Evolutionary conservation across 805 yeast species (phyloP), one percentile per base, ranked within the genome.

Genomic region (Blastobotrys mokoenaii): DNA sequence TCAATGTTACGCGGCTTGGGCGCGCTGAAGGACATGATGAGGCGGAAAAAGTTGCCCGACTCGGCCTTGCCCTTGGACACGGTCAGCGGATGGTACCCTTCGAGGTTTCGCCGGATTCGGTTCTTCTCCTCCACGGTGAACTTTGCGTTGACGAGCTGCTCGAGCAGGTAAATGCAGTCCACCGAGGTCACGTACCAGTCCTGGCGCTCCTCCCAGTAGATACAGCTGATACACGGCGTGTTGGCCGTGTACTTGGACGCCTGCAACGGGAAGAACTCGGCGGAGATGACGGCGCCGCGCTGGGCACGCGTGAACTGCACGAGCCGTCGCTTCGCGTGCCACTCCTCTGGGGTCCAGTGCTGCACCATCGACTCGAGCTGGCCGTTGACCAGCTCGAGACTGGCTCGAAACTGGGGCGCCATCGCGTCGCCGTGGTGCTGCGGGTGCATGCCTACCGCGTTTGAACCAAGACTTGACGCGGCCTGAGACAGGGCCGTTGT

Each of bases 1-100:
- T 79, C 86, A 38, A 81, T 81, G 51, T 79, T 79, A 36, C 87
- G 64, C 3, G 87, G 87, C 51, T 77, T 68, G 1, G 87, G 87
- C 46, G 69, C 69, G 25, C 73, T 74, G 67, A 74, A 80, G 29
- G 69, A 62, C 86, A 81, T 81, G 32, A 81, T 71, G 41, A 72
- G 52, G 57, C 65, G 58, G 57, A 73, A 74, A 43, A 73, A 68
- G 22, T 58, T 54, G 38, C 61, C 62, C 35, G 59, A 58, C 20
- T 69, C 69, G 10, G 57, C 58, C 38, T 67, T 66, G 3, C 71
- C 60, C 50, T 80, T 73, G 15, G 79, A 70, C 11, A 81, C 70
- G 0, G 86, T 81, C 37, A 66, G 58, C 1, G 87, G 85, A 52
- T 74, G 74, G 51, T 79, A 69, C 14, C 76, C 76, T 54, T 81